Percentiles rank a stretch among this genome's conserved stretches.
Conservation (phyloP, 78 protist genomes). For the Cavenderia fasciculata region DNA sequence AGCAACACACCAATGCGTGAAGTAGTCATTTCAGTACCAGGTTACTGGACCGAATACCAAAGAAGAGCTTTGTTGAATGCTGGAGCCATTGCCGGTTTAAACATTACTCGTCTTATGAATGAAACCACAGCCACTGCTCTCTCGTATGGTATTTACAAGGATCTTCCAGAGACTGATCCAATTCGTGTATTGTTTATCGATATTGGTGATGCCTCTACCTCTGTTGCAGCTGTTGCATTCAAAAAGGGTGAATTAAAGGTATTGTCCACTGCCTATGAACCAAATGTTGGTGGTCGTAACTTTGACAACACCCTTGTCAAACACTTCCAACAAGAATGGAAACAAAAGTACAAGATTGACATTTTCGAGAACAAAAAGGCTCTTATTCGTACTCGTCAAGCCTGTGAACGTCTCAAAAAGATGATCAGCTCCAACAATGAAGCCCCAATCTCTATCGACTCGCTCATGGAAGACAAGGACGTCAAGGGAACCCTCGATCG, state of each 20-base stretch:
- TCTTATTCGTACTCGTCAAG: slow-evolving; percentile 79
- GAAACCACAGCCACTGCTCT: slow-evolving; percentile 96
- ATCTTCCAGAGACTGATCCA: slow-evolving; percentile 86
- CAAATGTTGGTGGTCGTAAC: slow-evolving; percentile 88
- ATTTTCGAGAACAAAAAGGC: slow-evolving; percentile 81
- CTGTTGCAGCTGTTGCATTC: slow-evolving; percentile 82
- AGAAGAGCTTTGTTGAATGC: slow-evolving; percentile 93
- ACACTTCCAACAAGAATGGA: slow-evolving; percentile 81
- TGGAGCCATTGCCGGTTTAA: slow-evolving; percentile 92
- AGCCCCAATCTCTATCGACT: slow-evolving; percentile 89
- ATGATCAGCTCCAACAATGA: slow-evolving; percentile 80
- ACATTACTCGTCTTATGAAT: slow-evolving; percentile 89
- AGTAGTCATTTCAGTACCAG: slow-evolving; percentile 92
- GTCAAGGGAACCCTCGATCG: slow-evolving; percentile 64
- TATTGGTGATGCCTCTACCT: slow-evolving; percentile 89
- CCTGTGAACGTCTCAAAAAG: slow-evolving; percentile 92
- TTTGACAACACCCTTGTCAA: slow-evolving; percentile 80
- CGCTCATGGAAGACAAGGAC: slow-evolving; percentile 93
- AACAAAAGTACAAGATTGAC: slow-evolving; percentile 88
- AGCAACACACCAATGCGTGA: slow-evolving; percentile 68
- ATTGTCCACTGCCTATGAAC: slow-evolving; percentile 72
- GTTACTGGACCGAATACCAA: slow-evolving; percentile 91
- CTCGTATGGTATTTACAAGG: slow-evolving; percentile 92
- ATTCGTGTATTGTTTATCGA: slow-evolving; percentile 88
- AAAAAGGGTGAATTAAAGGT: slow-evolving; percentile 89